Conservation (phyloP, 164 flowering plant genomes). For the Malania oleifera region DNA sequence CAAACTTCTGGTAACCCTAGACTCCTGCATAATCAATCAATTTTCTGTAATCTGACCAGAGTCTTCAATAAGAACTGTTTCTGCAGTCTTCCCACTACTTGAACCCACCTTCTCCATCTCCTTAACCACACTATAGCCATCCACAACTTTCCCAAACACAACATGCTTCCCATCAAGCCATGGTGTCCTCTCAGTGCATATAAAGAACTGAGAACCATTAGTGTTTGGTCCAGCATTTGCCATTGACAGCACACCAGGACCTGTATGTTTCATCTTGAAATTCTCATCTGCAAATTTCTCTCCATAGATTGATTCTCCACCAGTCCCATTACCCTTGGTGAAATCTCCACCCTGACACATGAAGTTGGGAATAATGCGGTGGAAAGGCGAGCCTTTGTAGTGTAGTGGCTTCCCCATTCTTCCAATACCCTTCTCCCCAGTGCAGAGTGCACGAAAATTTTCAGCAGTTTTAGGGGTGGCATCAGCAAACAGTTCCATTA, state of each 20-base stretch:
- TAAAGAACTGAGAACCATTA: slow-evolving; percentile 82
- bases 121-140: slow-evolving; percentile 52
- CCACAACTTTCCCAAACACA: slow-evolving; percentile 69
- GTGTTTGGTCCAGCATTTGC: slow-evolving; percentile 77
- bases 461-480: slow-evolving; percentile 61
- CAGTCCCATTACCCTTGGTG: slow-evolving; percentile 73
- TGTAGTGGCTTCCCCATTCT: slow-evolving; percentile 55
- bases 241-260: slow-evolving; percentile 68
- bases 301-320: slow-evolving; percentile 80
- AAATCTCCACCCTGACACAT: slow-evolving; percentile 94
- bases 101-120: slow-evolving; percentile 63
- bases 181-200: slow-evolving; percentile 57
- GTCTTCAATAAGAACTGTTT: slow-evolving; percentile 52
- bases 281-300: slow-evolving; percentile 65
- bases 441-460: slow-evolving; percentile 73
- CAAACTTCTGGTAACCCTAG: too few species aligned
- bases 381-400: slow-evolving; percentile 69
- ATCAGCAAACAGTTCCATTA: slow-evolving; percentile 56
- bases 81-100: slow-evolving; percentile 25
- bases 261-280: slow-evolving; percentile 61
- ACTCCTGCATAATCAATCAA: slow-evolving; percentile 20
- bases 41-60: slow-evolving; percentile 52
- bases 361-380: slow-evolving; percentile 71
- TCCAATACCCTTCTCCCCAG: slow-evolving; percentile 80
- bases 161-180: slow-evolving; percentile 92